Evolutionary conservation across 2,329 filamentous ascomycete species (phyloP).

Genomic region (Aspergillus uvarum): DNA sequence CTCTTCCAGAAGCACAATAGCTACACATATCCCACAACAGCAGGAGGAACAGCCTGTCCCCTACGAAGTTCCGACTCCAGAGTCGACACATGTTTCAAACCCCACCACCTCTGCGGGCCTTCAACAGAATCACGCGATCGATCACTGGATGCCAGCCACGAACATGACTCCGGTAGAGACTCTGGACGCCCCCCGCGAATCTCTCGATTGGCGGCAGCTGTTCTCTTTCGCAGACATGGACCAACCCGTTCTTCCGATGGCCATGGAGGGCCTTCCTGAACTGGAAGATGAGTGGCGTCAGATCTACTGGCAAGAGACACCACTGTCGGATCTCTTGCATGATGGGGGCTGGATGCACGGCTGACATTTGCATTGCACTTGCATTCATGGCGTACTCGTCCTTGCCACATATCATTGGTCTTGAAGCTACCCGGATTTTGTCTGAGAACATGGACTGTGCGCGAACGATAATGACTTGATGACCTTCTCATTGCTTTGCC

Average conservation of each 20-base stretch:
- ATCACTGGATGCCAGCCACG: conserved; percentile 34
- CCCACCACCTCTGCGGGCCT: conserved; percentile 26
- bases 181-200: conserved; percentile 36
- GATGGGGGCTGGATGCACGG: conserved; percentile 42
- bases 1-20: conserved; percentile 20
- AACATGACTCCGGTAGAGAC: conserved; percentile 30
- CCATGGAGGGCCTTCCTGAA: conserved; percentile 40
- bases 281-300: conserved; percentile 48
- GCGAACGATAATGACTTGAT: neutral
- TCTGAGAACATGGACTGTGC: neutral
- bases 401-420: neutral
- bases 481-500: neutral
- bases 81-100: conserved; percentile 23
- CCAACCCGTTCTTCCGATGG: conserved; percentile 37
- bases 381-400: neutral
- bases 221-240: conserved; percentile 43
- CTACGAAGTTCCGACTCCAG: conserved; percentile 33
- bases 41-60: conserved; percentile 18
- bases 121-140: conserved; percentile 26
- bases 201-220: conserved; percentile 43
- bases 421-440: neutral
- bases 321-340: conserved; percentile 43
- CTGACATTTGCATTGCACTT: neutral
- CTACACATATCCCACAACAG: conserved; percentile 18
- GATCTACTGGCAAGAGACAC: conserved; percentile 45